Evolutionary conservation across 129 eudicot species (phyloP), one percentile per base, ranked within the genome.

Genomic region (Logfia minima): DNA sequence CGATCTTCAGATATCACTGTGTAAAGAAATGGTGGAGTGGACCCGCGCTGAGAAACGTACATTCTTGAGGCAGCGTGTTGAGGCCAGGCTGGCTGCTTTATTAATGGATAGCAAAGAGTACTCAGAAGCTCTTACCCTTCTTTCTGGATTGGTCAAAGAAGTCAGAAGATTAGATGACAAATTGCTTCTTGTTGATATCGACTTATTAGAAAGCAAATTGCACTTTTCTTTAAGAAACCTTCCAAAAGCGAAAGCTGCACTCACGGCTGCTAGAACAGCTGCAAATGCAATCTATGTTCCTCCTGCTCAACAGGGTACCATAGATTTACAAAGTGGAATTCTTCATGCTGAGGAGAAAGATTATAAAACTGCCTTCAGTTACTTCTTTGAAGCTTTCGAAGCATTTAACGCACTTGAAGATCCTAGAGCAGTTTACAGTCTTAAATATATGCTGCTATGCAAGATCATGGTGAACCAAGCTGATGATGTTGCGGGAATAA

Each of bases 261-360:
- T 89, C 5, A 87, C 89, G 11, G 92, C 91, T 6, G 92, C 92
- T 28, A 76, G 96, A 74, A 89, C 96, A 26, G 96, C 92, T 35
- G 96, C 90, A 14, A 89, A 89, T 75, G 96, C 92, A 6, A 87
- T 89, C 51, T 89, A 89, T 41, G 96, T 87, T 69, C 90, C 90
- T 51, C 90, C 90, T 18, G 86, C 90, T 60, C 90, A 87, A 72
- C 88, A 87, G 66, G 90, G 88, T 14, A 82, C 84, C 28, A 84
- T 87, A 37, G 90, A 87, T 80, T 84, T 87, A 71, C 88, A 87
- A 21, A 87, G 85, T 34, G 83, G 85, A n/a, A 85, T 77, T 66
- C 83, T 85, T n/a, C 88, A 85, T 66, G 88, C 85, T 8, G 88
- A 81, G 52, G 88, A 81, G 81, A 84, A 87, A 77, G 88, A 85